Base-by-base conservation (phyloP, 1,284 basidiomycete genomes). In the Trichosporon faecale region DNA sequence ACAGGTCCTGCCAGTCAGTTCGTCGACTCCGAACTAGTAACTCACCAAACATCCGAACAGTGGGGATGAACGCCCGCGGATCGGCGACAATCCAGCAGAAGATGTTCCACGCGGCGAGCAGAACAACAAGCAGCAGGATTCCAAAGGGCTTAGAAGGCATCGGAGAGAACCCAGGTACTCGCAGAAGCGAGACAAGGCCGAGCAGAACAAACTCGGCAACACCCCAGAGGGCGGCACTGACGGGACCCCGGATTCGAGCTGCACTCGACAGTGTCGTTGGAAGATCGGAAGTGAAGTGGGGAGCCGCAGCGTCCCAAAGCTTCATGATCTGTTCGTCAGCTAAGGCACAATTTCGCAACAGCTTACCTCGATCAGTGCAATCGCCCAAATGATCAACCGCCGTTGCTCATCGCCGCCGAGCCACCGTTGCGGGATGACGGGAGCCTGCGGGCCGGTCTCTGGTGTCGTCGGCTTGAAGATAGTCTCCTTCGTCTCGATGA, bases 281-380 rank as follows among this genome's bases (percentile, higher is more conserved):
- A 9, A 76, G 72, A 57, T 77, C 73, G 25, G 71, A 64, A 14
- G 73, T 66, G 68, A 80, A 66, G 61, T 78, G 75, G 3, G 80
- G 78, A 9, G 77, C 74, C 23, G 83, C 66, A 1, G 79, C 77
- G 68, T 84, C 82, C 78, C 80, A 82, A 12, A 83, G 60, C 73
- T 83, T 83, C 68, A 77, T 79, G 1, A 76, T 73, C 78, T 82
- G 66, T 7, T 2, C 49, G 63, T 29, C 18, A 57, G 35, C 33
- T 11, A 8, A 7, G 16, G 6, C 3, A 12, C 44, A 60, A 2
- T 16, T 64, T 18, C 49, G 2, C 12, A 29, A 1, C 12, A 23
- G 35, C 78, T 69, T 57, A 79, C 80, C 72, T 83, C 79, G 14
- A 83, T 60, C 12, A 81, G 72, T 2, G 81, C 82, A 8, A 82